Percentiles rank a stretch among this genome's conserved stretches.
Conservation (phyloP, 2,329 filamentous ascomycete species). For the Fusarium anguioides region DNA sequence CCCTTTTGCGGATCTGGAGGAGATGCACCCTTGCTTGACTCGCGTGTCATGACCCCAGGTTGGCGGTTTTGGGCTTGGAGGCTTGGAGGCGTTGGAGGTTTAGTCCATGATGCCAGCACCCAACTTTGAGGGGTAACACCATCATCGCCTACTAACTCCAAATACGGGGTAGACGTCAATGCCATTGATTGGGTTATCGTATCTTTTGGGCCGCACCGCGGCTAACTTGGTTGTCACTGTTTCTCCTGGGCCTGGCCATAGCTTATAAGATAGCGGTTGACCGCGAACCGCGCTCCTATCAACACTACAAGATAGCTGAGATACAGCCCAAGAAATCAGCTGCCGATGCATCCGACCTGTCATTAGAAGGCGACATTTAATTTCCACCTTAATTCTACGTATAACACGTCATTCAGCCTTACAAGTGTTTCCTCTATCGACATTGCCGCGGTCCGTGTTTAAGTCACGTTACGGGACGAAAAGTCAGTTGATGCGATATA, state of each 20-base stretch:
- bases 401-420: neutral
- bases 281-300: constrained; percentile 3
- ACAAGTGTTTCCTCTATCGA: neutral
- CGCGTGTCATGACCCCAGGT: neutral
- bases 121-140: neutral
- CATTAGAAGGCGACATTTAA: neutral
- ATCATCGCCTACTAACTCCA: neutral
- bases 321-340: neutral
- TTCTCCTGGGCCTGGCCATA: neutral
- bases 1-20: neutral
- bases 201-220: neutral
- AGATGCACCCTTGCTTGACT: neutral
- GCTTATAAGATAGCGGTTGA: neutral
- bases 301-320: neutral
- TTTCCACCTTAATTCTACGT: neutral
- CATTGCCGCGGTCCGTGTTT: neutral
- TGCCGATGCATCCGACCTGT: neutral
- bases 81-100: neutral
- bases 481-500: too few species aligned
- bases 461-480: neutral
- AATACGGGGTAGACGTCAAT: neutral
- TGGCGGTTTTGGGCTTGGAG: too few species aligned
- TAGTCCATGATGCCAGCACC: too few species aligned
- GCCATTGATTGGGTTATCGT: neutral
- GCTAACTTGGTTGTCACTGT: neutral